A percentile compares a stretch with the other conserved stretches of the same genome.
Evolutionary conservation across 257 asterid genomes (phyloP).

Genomic region (Rhazya stricta): DNA sequence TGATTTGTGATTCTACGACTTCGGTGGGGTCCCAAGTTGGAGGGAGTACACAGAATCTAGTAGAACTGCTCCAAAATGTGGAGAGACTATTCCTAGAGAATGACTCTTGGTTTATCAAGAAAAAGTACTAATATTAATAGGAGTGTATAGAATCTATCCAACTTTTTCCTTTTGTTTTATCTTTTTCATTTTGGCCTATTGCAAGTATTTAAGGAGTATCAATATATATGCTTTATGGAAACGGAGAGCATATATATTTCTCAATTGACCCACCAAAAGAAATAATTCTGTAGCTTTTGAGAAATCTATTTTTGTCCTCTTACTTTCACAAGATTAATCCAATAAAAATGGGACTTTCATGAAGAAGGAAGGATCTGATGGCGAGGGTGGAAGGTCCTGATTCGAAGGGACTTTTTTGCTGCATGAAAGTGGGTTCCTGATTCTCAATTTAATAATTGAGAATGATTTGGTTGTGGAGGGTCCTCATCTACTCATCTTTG

Average conservation of each 20-base stretch:
- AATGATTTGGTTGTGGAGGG: slow-evolving; percentile 34
- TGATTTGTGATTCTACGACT: slow-evolving; percentile 18
- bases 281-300: slow-evolving; percentile 23
- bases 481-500: slow-evolving; percentile 32
- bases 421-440: slow-evolving; percentile 55
- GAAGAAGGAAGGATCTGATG: slow-evolving; percentile 18
- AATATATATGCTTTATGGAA: slow-evolving; percentile 33
- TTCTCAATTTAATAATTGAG: slow-evolving; percentile 30
- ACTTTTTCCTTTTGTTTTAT: slow-evolving; percentile 14
- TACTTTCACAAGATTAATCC: slow-evolving; percentile 25
- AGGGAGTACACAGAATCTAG: slow-evolving; percentile 21
- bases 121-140: slow-evolving; percentile 11
- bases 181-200: slow-evolving; percentile 29
- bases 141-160: slow-evolving; percentile 20
- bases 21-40: slow-evolving; percentile 14
- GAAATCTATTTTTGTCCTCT: slow-evolving; percentile 15
- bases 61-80: slow-evolving; percentile 15
- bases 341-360: slow-evolving; percentile 20
- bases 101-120: slow-evolving; percentile 6
- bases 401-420: slow-evolving; percentile 27
- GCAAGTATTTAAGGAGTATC: slow-evolving; percentile 26
- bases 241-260: slow-evolving; percentile 30
- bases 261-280: slow-evolving; percentile 34
- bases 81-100: slow-evolving; percentile 8
- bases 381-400: slow-evolving; percentile 33